Conservation (phyloP, 257 asterid genomes). For the Nemophila menziesii region DNA sequence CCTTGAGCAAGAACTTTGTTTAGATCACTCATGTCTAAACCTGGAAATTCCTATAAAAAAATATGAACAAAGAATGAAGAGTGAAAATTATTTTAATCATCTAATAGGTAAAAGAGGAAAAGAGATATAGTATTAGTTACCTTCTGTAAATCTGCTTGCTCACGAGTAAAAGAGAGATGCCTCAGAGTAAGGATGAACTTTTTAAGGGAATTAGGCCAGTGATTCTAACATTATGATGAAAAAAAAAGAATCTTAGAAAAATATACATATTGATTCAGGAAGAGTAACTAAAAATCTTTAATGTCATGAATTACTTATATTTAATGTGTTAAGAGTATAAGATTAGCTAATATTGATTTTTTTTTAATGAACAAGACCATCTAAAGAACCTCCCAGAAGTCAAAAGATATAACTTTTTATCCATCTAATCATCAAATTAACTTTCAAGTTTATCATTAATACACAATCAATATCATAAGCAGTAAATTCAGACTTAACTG, state of each 20-base stretch:
- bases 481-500: neutral
- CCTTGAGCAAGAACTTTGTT: slow-evolving; percentile 73
- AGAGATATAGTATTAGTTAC: slow-evolving; percentile 1
- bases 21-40: slow-evolving; percentile 35
- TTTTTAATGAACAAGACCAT: too few relatives aligned
- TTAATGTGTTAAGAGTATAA: too few relatives aligned
- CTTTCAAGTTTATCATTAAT: neutral
- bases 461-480: neutral
- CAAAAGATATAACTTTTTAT: too few relatives aligned
- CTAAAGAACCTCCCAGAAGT: too few relatives aligned
- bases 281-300: too few relatives aligned
- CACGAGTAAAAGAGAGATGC: slow-evolving; percentile 64
- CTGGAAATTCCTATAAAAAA: slow-evolving; percentile 54
- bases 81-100: neutral
- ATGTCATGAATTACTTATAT: too few relatives aligned
- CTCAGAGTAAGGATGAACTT: slow-evolving; percentile 43
- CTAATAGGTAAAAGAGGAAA: neutral
- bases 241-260: neutral
- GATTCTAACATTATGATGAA: slow-evolving; percentile 37
- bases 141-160: slow-evolving; percentile 44
- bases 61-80: slow-evolving; percentile 1
- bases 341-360: too few relatives aligned
- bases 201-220: slow-evolving; percentile 82
- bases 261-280: too few relatives aligned
- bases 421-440: neutral